Percentiles rank a stretch among this genome's conserved stretches.
phyloP scores from a whole-genome alignment of 1,284 basidiomycete genomes.

The Omphalotus olearius region DNA sequence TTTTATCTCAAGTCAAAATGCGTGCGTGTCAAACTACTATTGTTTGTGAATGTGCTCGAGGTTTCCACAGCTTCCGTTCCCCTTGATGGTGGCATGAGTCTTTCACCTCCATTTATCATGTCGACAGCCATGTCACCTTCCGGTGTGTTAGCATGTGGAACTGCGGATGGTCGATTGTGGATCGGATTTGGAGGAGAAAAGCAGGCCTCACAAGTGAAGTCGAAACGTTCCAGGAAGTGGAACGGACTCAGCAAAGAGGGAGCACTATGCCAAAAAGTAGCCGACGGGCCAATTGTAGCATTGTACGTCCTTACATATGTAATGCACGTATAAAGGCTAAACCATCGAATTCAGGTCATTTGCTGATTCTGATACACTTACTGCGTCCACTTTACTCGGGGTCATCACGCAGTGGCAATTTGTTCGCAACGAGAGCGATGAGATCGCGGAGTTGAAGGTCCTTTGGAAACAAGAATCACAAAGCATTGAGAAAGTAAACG shows the following conservation, averaged over 20 bases:
- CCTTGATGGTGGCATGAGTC: constrained; percentile 41
- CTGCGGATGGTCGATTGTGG: constrained; percentile 70
- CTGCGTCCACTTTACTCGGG: constrained; percentile 60
- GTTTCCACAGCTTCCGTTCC: constrained; percentile 33
- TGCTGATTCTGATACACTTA: constrained; percentile 36
- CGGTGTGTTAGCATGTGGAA: constrained; percentile 64
- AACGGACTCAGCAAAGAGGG: constrained; percentile 53
- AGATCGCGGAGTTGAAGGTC: constrained; percentile 29
- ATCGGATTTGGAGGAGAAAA: constrained; percentile 67
- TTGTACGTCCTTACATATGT: constrained; percentile 42
- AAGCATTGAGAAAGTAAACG: constrained; percentile 57
- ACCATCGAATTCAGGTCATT: constrained; percentile 40
- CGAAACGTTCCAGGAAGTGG: constrained; percentile 64
- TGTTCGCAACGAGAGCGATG: constrained; percentile 31
- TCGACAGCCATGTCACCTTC: constrained; percentile 50
- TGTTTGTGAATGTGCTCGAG: neutral
- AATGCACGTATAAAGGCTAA: constrained; percentile 3
- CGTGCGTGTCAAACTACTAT: constrained; percentile 33
- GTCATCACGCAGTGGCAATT: constrained; percentile 40
- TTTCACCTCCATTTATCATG: constrained; percentile 72
- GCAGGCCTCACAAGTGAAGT: constrained; percentile 19
- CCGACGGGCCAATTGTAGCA: constrained; percentile 67
- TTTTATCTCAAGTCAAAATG: constrained; percentile 57
- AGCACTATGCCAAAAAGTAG: constrained; percentile 43
- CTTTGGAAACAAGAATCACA: constrained; percentile 41